Evolutionary conservation across 352 stramenopile genomes (phyloP).

Genomic region (Phytophthora tentaculata): DNA sequence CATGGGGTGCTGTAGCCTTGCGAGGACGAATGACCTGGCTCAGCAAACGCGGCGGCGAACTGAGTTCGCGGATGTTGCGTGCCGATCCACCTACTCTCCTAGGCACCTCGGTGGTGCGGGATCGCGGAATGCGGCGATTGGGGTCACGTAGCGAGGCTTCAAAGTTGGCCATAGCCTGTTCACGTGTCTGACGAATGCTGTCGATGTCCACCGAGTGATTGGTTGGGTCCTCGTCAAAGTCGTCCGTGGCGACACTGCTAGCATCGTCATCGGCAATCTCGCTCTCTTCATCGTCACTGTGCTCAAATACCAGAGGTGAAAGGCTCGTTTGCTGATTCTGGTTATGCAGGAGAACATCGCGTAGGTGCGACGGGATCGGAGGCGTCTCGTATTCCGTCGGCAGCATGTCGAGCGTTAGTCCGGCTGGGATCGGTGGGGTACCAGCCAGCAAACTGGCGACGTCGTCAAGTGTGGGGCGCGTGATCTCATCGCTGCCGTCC

Average conservation of each 20-base stretch:
- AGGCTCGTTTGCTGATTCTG: conserved; percentile 21
- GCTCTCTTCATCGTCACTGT: conserved; percentile 36
- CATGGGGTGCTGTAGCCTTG: conserved; percentile 36
- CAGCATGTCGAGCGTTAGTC: conserved; percentile 56
- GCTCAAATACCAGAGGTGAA: conserved; percentile 13
- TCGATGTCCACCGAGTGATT: conserved; percentile 52
- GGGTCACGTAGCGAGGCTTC: conserved; percentile 46
- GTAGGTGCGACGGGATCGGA: conserved; percentile 42
- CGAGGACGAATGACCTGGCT: conserved; percentile 38
- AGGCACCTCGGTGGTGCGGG: conserved; percentile 41
- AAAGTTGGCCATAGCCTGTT: conserved; percentile 42
- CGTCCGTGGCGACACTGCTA: conserved; percentile 45
- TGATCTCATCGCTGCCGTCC: conserved; percentile 46
- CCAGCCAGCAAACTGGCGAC: conserved; percentile 38
- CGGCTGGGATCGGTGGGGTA: conserved; percentile 58
- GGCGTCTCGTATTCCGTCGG: conserved; percentile 47
- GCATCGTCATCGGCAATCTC: conserved; percentile 43
- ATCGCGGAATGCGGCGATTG: conserved; percentile 28
- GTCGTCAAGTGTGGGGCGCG: conserved; percentile 53
- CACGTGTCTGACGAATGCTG: conserved; percentile 39
- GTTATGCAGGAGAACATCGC: conserved; percentile 33
- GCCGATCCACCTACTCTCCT: conserved; percentile 24
- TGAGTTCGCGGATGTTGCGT: conserved; percentile 58
- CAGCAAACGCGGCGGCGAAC: conserved; percentile 57
- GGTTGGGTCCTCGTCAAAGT: conserved; percentile 31